These are phyloP conservation scores for Erodium texanum DNA, from an alignment of 441 rosid genomes.

Conservation along the genomic window DNA sequence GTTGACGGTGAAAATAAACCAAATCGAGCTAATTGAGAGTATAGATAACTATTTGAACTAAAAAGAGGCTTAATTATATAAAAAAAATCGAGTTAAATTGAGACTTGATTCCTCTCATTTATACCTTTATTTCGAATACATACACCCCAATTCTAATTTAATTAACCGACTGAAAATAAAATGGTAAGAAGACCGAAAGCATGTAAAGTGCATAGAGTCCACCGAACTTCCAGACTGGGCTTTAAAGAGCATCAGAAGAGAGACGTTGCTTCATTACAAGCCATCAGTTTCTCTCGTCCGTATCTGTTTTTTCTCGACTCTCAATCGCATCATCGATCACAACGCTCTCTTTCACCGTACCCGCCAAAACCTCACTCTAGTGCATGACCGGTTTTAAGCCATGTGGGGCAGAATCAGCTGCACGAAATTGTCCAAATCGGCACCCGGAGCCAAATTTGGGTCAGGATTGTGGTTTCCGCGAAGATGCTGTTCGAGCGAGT, in stretches of 20 bases:
- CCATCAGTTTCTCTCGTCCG: background rate
- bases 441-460: background rate
- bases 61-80: too few species aligned
- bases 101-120: too few species aligned
- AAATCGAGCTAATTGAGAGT: too few species aligned
- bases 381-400: background rate
- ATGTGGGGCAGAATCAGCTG: background rate
- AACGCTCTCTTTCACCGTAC: background rate
- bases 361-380: background rate
- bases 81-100: too few species aligned
- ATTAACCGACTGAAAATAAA: too few species aligned
- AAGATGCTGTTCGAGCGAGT: background rate
- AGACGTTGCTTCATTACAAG: slow-evolving; percentile 1
- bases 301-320: background rate
- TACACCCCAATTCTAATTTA: too few species aligned
- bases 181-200: background rate
- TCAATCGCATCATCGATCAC: slow-evolving; percentile 4
- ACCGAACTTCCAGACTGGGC: too few species aligned
- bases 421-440: background rate
- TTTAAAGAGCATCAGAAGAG: background rate
- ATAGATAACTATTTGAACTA: too few species aligned
- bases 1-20: too few species aligned
- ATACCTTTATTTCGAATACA: too few species aligned
- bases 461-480: background rate
- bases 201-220: background rate